Conservation (phyloP, 805 yeast genomes). For the Candida stauntonica region DNA sequence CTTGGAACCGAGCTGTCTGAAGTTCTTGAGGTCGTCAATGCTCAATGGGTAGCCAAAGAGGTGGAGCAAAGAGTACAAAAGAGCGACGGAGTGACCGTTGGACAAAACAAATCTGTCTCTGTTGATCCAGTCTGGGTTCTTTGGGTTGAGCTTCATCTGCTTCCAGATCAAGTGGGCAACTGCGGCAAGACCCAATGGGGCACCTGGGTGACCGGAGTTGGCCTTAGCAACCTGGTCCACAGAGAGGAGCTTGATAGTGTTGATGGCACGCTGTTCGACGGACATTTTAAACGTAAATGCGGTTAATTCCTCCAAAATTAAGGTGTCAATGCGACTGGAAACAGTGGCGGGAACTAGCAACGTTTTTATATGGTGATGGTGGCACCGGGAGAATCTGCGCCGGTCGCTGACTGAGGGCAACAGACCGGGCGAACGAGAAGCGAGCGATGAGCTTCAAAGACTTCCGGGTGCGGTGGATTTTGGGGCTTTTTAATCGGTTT, state of each 20-base stretch:
- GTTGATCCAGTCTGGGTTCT: conserved; percentile 88
- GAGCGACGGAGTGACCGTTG: conserved; percentile 95
- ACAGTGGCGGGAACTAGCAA: background rate
- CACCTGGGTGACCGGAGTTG: conserved; percentile 99
- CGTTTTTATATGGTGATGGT: background rate
- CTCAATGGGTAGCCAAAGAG: conserved; percentile 78
- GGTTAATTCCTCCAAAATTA: background rate
- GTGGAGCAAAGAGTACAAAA: conserved; percentile 80
- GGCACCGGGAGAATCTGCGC: background rate
- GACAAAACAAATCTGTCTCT: conserved; percentile 94
- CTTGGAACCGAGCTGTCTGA: conserved; percentile 86
- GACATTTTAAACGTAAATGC: conserved; percentile 6
- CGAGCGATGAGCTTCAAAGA: background rate
- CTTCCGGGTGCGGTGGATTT: too few relatives aligned
- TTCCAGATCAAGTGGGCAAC: conserved; percentile 85
- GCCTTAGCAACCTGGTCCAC: conserved; percentile 85
- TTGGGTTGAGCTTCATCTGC: conserved; percentile 82
- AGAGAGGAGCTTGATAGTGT: conserved; percentile 85
- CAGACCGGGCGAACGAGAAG: background rate
- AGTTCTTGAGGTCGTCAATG: conserved; percentile 81
- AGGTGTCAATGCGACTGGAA: background rate
- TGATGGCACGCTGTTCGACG: conserved; percentile 65
- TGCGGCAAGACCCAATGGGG: conserved; percentile 97
- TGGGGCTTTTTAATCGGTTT: too few relatives aligned
- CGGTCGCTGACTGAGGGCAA: background rate